Evolutionary conservation across 2,329 filamentous ascomycete genomes (phyloP), one percentile per base, ranked within the genome.

Genomic region (Annulohypoxylon truncatum): DNA sequence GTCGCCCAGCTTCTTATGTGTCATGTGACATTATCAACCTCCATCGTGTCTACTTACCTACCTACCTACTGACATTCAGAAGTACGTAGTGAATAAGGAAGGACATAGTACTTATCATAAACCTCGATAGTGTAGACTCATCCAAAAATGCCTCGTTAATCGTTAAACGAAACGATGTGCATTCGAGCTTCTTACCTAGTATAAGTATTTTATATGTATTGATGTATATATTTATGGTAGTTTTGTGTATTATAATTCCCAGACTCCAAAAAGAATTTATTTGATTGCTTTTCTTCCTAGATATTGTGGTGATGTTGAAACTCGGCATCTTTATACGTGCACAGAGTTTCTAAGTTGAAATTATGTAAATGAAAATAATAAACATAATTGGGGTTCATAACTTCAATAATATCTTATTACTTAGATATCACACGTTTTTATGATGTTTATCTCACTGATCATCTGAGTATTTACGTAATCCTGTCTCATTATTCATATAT

Each of bases 1-100:
- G 38, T 63, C 47, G 26, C 22, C 50, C 9, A 22, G 31, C 20
- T 29, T 24, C 20, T 33, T 47, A 22, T 28, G 24, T 22, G 40
- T 63, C 60, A 63, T 63, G 60, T 63, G 60, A 63, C 38, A 57
- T 26, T 40, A 13, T 12, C 26, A 29, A 53, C 47, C n/a, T 47
- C 15, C 28, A 28, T 40, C 10, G 9, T 20, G 5, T 12, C 12
- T 1, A 35, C 10, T 18, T 38, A 52, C 20, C 12, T 20, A 40
- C 6, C 15, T 20, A 20, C 15, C 6, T 42, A 42, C n/a, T n/a
- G 15, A 10, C 22, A 10, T n/a, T 10, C 9, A 12, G 38, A 20
- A 20, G 38, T 10, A 42, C 9, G 15, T 4, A 35, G 13, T n/a
- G 7, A 35, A 15, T 35, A 35, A 15, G 4, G 3, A 22, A 53